Conservation (phyloP, 345 rosid species). For the Citrus reticulata region DNA sequence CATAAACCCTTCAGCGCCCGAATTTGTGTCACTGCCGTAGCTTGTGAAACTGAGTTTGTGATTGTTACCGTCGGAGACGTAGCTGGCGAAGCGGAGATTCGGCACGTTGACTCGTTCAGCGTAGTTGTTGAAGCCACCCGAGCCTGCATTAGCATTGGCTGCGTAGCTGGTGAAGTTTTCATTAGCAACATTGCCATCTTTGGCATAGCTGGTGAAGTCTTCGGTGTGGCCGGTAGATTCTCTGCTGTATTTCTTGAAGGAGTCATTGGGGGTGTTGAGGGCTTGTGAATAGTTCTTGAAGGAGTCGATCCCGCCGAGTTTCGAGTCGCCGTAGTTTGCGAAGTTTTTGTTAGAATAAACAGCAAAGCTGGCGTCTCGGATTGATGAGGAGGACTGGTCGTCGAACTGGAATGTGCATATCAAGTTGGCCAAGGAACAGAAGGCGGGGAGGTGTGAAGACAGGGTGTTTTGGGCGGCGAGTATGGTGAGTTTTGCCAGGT, state of each 20-base stretch:
- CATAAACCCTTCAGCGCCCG: constrained; percentile 44
- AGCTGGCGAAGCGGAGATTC: constrained; percentile 42
- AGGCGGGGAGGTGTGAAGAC: constrained; percentile 40
- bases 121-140: constrained; percentile 50
- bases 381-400: not conserved
- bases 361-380: constrained; percentile 42
- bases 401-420: constrained; percentile 39
- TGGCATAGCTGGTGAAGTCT: constrained; percentile 41
- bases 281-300: constrained; percentile 61
- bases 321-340: constrained; percentile 34
- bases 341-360: constrained; percentile 41
- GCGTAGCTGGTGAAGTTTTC: constrained; percentile 65
- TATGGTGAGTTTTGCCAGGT: constrained; percentile 38
- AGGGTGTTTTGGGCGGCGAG: constrained; percentile 43
- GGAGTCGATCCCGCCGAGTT: constrained; percentile 39
- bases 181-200: constrained; percentile 42
- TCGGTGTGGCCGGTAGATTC: constrained; percentile 35
- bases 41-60: constrained; percentile 41
- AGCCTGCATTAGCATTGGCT: constrained; percentile 45
- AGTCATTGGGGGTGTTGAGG: constrained; percentile 25
- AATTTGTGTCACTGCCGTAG: constrained; percentile 39
- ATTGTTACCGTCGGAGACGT: constrained; percentile 34
- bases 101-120: constrained; percentile 47
- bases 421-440: constrained; percentile 60
- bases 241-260: constrained; percentile 48